These are phyloP conservation scores for Xylaria sp. DNA, from an alignment of 2,329 filamentous ascomycete species.

Conservation along the genomic window DNA sequence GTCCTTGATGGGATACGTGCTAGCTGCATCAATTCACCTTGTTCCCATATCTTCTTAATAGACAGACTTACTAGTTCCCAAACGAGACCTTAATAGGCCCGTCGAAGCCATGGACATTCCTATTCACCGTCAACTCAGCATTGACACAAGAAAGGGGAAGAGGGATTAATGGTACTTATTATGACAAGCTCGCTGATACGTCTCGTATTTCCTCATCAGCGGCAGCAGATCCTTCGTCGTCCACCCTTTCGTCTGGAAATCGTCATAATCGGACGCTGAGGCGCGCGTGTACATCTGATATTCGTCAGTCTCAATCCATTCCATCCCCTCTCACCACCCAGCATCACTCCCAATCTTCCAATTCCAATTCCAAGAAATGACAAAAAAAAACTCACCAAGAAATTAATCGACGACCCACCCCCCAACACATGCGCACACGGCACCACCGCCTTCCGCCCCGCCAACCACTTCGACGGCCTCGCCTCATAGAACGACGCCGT, in stretches of 20 bases:
- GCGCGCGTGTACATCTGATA: constrained; percentile 65
- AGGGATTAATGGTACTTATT: constrained; percentile 40
- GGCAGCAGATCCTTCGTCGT: constrained; percentile 68
- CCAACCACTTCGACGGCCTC: constrained; percentile 65
- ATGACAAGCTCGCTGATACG: constrained; percentile 62
- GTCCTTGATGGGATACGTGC: constrained; percentile 73
- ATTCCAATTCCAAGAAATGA: no score
- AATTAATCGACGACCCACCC: constrained; percentile 70
- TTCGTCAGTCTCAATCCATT: constrained; percentile 12
- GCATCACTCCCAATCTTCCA: no score
- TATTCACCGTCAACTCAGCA: constrained; percentile 25
- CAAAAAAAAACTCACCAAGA: constrained; percentile 50
- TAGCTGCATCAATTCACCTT: constrained; percentile 17
- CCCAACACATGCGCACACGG: constrained; percentile 68
- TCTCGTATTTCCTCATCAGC: constrained; percentile 76
- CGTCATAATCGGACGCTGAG: constrained; percentile 68
- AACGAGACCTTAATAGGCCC: constrained; percentile 81
- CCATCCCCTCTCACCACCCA: no score
- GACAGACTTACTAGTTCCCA: constrained; percentile 54
- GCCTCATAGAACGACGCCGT: constrained; percentile 79
- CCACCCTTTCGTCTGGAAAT: constrained; percentile 78
- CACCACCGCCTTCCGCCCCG: constrained; percentile 66
- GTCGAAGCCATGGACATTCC: constrained; percentile 68
- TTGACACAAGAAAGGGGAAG: neutral
- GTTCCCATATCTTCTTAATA: no score